A percentile compares a stretch with the other conserved stretches of the same genome.
phyloP scores from a whole-genome alignment of 305 asterid species.

The Fraxinus ornus region DNA sequence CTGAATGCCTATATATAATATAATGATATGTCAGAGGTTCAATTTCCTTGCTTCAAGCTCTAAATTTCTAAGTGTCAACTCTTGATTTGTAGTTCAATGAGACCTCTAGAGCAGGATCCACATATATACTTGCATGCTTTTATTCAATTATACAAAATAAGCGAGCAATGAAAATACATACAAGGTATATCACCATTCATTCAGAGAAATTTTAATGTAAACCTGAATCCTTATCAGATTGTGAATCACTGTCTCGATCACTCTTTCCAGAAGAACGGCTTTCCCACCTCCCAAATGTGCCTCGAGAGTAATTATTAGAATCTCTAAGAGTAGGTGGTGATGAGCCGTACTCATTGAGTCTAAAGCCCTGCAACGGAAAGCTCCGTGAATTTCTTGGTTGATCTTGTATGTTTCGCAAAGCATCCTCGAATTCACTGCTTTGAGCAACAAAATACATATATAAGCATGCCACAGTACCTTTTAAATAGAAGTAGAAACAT shows the following conservation, averaged over 20 bases:
- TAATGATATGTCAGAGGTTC: background rate
- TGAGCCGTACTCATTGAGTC: conserved; percentile 40
- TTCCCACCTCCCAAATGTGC: conserved; percentile 49
- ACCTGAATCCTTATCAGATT: conserved; percentile 51
- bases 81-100: background rate
- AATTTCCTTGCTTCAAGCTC: background rate
- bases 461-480: conserved; percentile 11
- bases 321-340: conserved; percentile 51
- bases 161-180: background rate
- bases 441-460: conserved; percentile 5
- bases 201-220: background rate
- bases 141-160: background rate
- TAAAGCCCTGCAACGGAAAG: conserved; percentile 34
- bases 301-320: conserved; percentile 26
- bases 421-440: conserved; percentile 42
- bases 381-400: conserved; percentile 32
- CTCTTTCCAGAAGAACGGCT: conserved; percentile 33
- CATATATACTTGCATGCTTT: background rate
- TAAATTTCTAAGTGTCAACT: background rate
- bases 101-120: background rate
- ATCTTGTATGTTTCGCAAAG: conserved; percentile 31
- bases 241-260: conserved; percentile 48
- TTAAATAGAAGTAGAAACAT: conserved; percentile 7
- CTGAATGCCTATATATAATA: background rate
- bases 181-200: background rate